Base-by-base conservation (phyloP, 148 eudicot genomes). In the Vaccinium vitisidaea region DNA sequence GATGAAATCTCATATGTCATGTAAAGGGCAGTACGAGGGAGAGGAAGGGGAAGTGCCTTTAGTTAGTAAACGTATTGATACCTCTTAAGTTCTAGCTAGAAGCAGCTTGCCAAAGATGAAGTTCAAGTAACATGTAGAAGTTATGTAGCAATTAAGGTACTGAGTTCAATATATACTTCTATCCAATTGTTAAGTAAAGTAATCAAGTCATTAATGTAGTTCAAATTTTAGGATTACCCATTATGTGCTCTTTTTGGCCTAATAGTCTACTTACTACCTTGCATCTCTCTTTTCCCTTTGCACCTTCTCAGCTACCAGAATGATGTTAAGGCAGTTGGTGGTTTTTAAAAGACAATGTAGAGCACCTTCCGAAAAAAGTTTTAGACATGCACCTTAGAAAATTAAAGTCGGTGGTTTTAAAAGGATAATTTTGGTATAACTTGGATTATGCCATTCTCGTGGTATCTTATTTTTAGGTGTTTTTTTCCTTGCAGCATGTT, bases 401-500 rank as follows among this genome's bases (percentile, higher is more conserved):
- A 25, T 67, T 65, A 1, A 4, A 25, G 18, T 27, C 12, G 19
- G 6, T 69, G 55, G 8, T 25, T 30, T 69, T 69, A 27, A 4
- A 39, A 30, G 65, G 81, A 54, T 18, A 27, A 58, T 25, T 56
- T 46, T 27, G 8, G 14, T 7, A 15, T 69, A 11, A 12, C 74
- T 69, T 30, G 74, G 6, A 13, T 69, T 69, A 12, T 7, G 1
- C 39, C 39, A 27, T 69, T 25, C 74, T 69, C 27, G 74, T 56
- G 8, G 19, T 18, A 3, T 56, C 58, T 56, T 79, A 56, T 27
- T 27, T 27, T 30, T 79, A 9, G 1, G 13, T 78, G 15, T 23
- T 14, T 61, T 78, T 61, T 36, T 27, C 18, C 52, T 61, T 89
- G 88, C 90, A 96, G 99, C 98, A 94, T 87, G 99, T 96, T 84